Percentiles rank a stretch among this genome's conserved stretches.
Conservation (phyloP, 352 stramenopile genomes). For the Blastocystis hominis region DNA sequence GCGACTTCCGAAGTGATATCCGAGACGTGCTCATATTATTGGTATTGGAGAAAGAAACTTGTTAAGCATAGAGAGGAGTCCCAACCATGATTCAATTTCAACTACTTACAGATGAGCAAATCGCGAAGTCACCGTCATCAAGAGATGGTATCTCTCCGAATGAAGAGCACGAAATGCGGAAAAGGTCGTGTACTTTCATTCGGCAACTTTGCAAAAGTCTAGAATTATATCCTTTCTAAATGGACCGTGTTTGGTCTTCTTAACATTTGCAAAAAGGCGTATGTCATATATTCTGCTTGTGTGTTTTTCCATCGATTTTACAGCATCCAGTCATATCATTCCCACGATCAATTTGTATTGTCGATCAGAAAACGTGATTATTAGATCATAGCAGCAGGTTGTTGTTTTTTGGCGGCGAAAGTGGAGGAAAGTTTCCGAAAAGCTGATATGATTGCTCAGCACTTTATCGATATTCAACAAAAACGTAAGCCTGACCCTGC, state of each 20-base stretch:
- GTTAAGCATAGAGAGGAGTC: not conserved
- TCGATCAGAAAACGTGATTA: not conserved
- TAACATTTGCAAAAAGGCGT: not conserved
- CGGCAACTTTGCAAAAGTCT: constrained; percentile 14
- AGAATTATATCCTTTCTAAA: constrained; percentile 43
- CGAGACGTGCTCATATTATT: not conserved
- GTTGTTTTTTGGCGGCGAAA: constrained; percentile 43
- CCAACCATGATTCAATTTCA: constrained; percentile 30
- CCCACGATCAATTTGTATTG: constrained; percentile 35
- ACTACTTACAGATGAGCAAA: constrained; percentile 16
- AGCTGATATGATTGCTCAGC: constrained; percentile 20
- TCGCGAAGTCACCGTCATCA: not conserved
- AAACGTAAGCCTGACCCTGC: not conserved
- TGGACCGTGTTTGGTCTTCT: not conserved
- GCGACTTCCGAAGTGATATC: not conserved
- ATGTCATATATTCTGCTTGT: constrained; percentile 50
- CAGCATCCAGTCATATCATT: constrained; percentile 44
- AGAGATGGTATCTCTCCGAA: constrained; percentile 13
- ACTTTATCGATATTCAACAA: constrained; percentile 13
- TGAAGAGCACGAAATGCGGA: constrained; percentile 33
- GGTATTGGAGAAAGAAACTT: not conserved
- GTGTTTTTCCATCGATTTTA: constrained; percentile 53
- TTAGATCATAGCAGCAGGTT: constrained; percentile 32
- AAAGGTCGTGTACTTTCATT: constrained; percentile 33
- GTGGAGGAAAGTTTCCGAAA: constrained; percentile 55